Percentiles rank a stretch among this genome's conserved stretches.
These are phyloP conservation scores for Ceriops tagal DNA, from an alignment of 345 rosid species.

Conservation along the genomic window DNA sequence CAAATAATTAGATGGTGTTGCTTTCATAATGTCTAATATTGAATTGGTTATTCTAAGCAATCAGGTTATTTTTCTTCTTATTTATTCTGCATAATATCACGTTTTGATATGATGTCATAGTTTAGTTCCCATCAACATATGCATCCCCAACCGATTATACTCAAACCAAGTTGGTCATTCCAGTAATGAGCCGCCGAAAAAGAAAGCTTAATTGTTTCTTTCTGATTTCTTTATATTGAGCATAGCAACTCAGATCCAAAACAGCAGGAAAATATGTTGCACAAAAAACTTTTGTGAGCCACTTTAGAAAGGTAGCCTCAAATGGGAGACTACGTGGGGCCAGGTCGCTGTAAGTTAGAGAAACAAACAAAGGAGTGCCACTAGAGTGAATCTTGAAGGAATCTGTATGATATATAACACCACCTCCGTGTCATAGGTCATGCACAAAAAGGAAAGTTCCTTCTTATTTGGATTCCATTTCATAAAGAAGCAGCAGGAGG, in stretches of 20 bases:
- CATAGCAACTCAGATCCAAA: too few species aligned
- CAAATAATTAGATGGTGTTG: too few species aligned
- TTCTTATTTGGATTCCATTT: conserved; percentile 12
- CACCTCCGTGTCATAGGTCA: not conserved
- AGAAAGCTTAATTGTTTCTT: not conserved
- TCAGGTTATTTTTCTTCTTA: too few species aligned
- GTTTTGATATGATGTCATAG: conserved; percentile 2
- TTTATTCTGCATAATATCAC: too few species aligned
- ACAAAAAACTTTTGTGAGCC: not conserved
- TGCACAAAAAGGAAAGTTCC: not conserved
- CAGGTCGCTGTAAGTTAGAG: conserved; percentile 11
- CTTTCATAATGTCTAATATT: too few species aligned
- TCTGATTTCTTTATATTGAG: too few species aligned
- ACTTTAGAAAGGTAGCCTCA: not conserved
- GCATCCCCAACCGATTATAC: too few species aligned
- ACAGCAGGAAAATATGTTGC: too few species aligned
- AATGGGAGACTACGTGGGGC: not conserved
- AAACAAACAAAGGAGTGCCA: conserved; percentile 19
- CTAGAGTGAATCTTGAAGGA: conserved; percentile 29
- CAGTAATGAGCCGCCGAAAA: conserved; percentile 8
- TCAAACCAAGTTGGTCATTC: conserved; percentile 7
- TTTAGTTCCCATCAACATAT: not conserved
- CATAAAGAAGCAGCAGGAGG: not conserved
- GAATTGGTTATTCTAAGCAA: too few species aligned
- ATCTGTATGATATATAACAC: conserved; percentile 8